Evolutionary conservation across 192 early-diverging fungal species (phyloP).

Genomic region (Coemansia reversa): DNA sequence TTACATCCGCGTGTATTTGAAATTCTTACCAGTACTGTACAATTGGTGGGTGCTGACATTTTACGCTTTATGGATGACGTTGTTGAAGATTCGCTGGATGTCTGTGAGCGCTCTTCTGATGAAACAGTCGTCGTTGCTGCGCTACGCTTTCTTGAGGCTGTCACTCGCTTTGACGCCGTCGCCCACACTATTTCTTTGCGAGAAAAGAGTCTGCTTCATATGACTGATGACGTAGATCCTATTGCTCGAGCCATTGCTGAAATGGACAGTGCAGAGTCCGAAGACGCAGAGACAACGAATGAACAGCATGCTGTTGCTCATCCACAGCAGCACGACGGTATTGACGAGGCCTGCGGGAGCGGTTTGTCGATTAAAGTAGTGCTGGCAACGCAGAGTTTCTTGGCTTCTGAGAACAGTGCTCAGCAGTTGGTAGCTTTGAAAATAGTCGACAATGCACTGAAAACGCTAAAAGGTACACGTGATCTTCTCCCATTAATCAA

Average conservation of each 20-base stretch:
- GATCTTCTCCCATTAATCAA: constrained; percentile 44
- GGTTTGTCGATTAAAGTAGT: constrained; percentile 46
- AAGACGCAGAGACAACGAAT: background rate
- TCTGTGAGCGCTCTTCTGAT: constrained; percentile 27
- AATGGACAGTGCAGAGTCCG: constrained; percentile 7
- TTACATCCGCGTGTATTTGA: constrained; percentile 30
- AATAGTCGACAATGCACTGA: constrained; percentile 32
- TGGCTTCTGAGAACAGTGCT: constrained; percentile 16
- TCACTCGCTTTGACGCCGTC: constrained; percentile 23
- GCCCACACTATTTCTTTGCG: background rate
- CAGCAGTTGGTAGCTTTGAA: constrained; percentile 51
- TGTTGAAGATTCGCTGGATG: constrained; percentile 46
- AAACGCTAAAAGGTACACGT: constrained; percentile 20
- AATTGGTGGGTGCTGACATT: constrained; percentile 27
- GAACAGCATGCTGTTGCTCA: background rate
- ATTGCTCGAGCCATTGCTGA: constrained; percentile 24
- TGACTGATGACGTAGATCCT: constrained; percentile 17
- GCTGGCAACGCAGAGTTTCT: constrained; percentile 29
- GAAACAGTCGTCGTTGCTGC: constrained; percentile 12
- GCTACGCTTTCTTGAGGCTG: constrained; percentile 30
- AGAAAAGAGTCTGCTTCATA: background rate
- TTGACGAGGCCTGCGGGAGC: constrained; percentile 7
- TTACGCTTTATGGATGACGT: constrained; percentile 47
- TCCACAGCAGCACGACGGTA: background rate
- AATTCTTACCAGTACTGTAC: constrained; percentile 27